Evolutionary conservation across 345 rosid species (phyloP), one percentile per base, ranked within the genome.

Genomic region (Sonneratia caseolaris): DNA sequence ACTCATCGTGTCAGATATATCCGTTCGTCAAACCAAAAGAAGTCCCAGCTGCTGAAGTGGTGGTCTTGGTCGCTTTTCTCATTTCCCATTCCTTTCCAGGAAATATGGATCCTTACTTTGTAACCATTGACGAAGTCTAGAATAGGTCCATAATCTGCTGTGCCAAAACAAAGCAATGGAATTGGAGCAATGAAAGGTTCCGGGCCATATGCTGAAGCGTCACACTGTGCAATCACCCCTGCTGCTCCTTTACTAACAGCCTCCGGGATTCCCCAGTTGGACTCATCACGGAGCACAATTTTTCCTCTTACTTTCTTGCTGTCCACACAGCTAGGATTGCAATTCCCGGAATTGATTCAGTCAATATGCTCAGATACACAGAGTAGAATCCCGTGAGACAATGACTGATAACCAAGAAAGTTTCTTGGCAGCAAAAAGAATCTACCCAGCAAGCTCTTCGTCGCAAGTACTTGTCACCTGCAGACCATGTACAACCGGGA

Each of bases 271-370:
- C 22, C 36, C 21, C 4, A 27, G 21, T 7, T 7, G 7, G 36
- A 1, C n/a, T 65, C 11, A 12, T 70, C 64, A 11, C 72, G 51
- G 15, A 70, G 27, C 24, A 70, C 72, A 21, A 70, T 70, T n/a
- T 70, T 70, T 18, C 72, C 72, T 21, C 21, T 49, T 22, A 70
- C 72, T 49, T 48, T 35, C 24, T 37, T 19, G 32, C 53, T 55
- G 45, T 70, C 62, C 40, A 70, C 36, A 16, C 72, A 70, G n/a
- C 37, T 13, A 13, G 35, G 42, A 37, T n/a, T 8, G 64, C 72
- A 70, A 0, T 9, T 13, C 35, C 64, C 22, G 64, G 12, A 59
- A 38, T 3, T 1, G 36, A 19, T 65, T 37, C 36, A 18, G 21
- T 65, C 42, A 27, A 37, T 24, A 59, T 10, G 22, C 59, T 13